Base-by-base conservation (phyloP, 1,284 basidiomycete genomes). In the Takashimella koratensis region DNA sequence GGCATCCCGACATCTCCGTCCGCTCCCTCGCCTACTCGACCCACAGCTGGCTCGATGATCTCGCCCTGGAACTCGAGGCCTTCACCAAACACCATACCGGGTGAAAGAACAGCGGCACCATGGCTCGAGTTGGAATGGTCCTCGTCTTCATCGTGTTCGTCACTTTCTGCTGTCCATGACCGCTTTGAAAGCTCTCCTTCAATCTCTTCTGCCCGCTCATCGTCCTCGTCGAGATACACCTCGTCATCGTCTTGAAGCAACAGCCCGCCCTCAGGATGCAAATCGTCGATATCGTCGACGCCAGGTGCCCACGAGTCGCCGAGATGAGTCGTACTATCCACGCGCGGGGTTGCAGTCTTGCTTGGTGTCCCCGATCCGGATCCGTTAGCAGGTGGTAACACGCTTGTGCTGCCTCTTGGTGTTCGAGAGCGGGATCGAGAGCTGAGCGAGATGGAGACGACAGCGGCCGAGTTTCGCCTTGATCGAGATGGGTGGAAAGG, bases 61-160 rank as follows among this genome's bases (percentile, higher is more conserved):
- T 74, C 73, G 4, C 73, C 73, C 51, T 71, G 67, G 51, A 76
- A 75, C 27, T 69, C 61, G 36, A 72, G 56, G 10, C 73, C 74
- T 56, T 74, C 73, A 41, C 74, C 74, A 52, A 76, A 74, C 5
- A 73, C 45, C 63, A 67, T 72, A 13, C 71, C 71, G 2, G 58
- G 54, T 23, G 58, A 52, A 39, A 74, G 52, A 19, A 71, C 63
- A 46, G 70, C 71, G 45, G 69, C 61, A 5, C 64, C 67, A 39
- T 51, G 53, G 20, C 53, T 52, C 1, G 60, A 55, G 30, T 16
- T 36, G 10, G 30, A 36, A 8, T 16, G 10, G 30, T 8, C 30
- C 8, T 36, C 30, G 16, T 36, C 30, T 36, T 36, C 30, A 36
- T 36, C 10, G 30, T 36, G 30, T 8, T 8, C 30, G n/a, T 60